These are phyloP conservation scores for Scenedesmus sp. DNA, from an alignment of 163 green algal species.

Conservation along the genomic window DNA sequence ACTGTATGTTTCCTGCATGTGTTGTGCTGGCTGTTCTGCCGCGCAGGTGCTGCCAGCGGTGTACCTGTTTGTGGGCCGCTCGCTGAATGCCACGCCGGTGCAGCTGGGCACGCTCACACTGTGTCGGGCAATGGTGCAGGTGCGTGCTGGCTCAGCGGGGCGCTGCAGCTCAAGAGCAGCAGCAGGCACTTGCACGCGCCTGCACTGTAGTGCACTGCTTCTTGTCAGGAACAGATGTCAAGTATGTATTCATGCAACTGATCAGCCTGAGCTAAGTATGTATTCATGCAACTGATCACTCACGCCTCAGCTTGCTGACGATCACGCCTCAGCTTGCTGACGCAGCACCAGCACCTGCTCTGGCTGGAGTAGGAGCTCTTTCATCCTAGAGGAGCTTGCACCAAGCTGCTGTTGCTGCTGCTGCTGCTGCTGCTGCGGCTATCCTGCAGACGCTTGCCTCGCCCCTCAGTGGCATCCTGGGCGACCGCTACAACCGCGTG, in stretches of 20 bases:
- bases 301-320: too few relatives aligned
- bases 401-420: too few relatives aligned
- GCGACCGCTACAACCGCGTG: slow-evolving; percentile 75
- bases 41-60: slow-evolving; percentile 61
- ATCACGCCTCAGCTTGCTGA: too few relatives aligned
- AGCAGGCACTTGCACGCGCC: not conserved
- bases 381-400: too few relatives aligned
- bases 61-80: slow-evolving; percentile 77
- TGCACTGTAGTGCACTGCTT: not conserved
- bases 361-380: too few relatives aligned
- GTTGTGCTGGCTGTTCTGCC: not conserved
- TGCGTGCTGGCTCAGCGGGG: not conserved
- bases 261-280: too few relatives aligned
- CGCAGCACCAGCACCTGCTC: not conserved
- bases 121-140: slow-evolving; percentile 72
- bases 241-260: too few relatives aligned
- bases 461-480: slow-evolving; percentile 75
- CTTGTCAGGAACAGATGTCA: not conserved
- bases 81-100: slow-evolving; percentile 70
- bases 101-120: slow-evolving; percentile 84
- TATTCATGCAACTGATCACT: too few relatives aligned
- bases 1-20: too few relatives aligned
- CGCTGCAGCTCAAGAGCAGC: not conserved
- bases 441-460: slow-evolving; percentile 67
- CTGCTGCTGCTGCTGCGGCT: slow-evolving; percentile 10